Percentiles rank a stretch among this genome's conserved stretches.
These are phyloP conservation scores for Fomitopsis schrenkii DNA, from an alignment of 1,284 basidiomycete genomes.

Conservation along the genomic window DNA sequence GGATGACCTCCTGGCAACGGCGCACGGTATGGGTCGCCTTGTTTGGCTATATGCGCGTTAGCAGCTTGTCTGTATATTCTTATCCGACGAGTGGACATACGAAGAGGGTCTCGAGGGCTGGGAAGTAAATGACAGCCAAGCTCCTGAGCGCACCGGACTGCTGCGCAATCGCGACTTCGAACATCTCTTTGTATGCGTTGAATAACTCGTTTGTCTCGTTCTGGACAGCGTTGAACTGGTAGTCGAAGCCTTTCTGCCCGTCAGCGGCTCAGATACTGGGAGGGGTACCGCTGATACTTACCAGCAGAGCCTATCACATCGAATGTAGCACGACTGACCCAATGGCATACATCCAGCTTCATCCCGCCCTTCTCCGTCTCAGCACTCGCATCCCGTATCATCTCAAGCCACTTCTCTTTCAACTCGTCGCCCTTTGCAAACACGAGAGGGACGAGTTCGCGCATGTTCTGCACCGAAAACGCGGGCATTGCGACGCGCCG, in stretches of 20 bases:
- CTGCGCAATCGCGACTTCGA: constrained; percentile 60
- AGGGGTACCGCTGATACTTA: constrained; percentile 19
- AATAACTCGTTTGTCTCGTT: constrained; percentile 74
- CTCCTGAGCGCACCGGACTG: constrained; percentile 42
- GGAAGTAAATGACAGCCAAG: constrained; percentile 57
- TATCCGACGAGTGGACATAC: constrained; percentile 36
- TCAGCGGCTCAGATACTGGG: background rate
- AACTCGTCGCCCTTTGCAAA: constrained; percentile 65
- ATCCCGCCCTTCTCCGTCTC: constrained; percentile 22
- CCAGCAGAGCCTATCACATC: constrained; percentile 79
- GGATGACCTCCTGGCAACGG: constrained; percentile 58
- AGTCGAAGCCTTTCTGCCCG: constrained; percentile 60
- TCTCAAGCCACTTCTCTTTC: constrained; percentile 51
- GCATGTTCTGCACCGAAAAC: constrained; percentile 72
- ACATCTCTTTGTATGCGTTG: constrained; percentile 77
- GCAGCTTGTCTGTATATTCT: background rate
- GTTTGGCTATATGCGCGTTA: constrained; percentile 44
- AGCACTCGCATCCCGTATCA: constrained; percentile 28
- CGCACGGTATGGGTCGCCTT: constrained; percentile 42
- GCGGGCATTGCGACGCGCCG: constrained; percentile 72
- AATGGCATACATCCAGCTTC: constrained; percentile 63
- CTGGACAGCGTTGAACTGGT: constrained; percentile 73
- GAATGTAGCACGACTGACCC: constrained; percentile 74
- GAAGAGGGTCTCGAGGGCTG: constrained; percentile 50
- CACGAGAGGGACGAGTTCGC: constrained; percentile 63